Percentiles rank a stretch among this genome's conserved stretches.
phyloP scores from a whole-genome alignment of 2,329 filamentous ascomycete species.

The Aureobasidium pullulans region DNA sequence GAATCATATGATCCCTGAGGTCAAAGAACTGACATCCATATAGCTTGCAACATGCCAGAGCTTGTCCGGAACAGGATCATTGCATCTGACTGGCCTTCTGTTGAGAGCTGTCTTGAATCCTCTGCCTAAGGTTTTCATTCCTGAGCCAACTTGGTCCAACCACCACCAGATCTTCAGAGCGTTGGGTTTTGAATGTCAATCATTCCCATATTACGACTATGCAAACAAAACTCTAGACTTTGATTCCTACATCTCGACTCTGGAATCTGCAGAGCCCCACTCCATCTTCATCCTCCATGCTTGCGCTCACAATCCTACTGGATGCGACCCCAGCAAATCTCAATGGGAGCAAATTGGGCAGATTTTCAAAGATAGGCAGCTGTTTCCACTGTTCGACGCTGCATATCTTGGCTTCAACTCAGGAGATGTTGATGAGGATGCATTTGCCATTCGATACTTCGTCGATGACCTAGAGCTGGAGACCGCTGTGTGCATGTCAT shows the following conservation, averaged over 20 bases:
- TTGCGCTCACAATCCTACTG: conserved; percentile 40
- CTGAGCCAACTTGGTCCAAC: conserved; percentile 38
- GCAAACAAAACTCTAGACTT: conserved; percentile 75
- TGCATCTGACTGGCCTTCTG: conserved; percentile 30
- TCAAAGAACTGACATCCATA: background rate
- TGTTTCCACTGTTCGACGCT: conserved; percentile 30
- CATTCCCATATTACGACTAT: conserved; percentile 31
- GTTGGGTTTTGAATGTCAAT: conserved; percentile 26
- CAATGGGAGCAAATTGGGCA: conserved; percentile 27
- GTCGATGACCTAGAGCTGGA: conserved; percentile 36
- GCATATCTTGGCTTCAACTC: conserved; percentile 30
- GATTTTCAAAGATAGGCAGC: conserved; percentile 17
- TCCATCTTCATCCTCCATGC: conserved; percentile 33
- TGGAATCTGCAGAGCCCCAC: conserved; percentile 63
- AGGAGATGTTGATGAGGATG: conserved; percentile 26
- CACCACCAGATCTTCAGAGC: conserved; percentile 32
- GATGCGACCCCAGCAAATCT: conserved; percentile 32
- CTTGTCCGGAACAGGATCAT: conserved; percentile 36
- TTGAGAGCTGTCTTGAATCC: conserved; percentile 23
- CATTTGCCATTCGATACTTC: conserved; percentile 27
- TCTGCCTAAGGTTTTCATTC: conserved; percentile 29
- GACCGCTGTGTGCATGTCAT: conserved; percentile 45
- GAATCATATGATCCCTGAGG: too few species aligned
- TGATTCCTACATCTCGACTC: conserved; percentile 77
- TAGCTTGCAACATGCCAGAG: conserved; percentile 29